phyloP scores from a whole-genome alignment of 1,284 basidiomycete species.

The Heterobasidion annosum region DNA sequence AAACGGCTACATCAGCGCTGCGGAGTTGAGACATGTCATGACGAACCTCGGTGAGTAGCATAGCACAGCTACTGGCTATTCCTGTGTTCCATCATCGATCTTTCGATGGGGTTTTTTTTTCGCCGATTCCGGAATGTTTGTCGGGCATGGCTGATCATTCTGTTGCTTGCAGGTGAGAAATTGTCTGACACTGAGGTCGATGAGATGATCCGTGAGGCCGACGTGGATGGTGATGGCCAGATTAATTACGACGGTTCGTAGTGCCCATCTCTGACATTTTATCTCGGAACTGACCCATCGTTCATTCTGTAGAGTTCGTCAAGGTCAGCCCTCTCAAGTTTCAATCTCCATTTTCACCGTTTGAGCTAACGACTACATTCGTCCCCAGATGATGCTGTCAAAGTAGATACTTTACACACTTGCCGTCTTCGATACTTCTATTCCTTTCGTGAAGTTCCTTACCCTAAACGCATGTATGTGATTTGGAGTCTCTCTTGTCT shows the following conservation, averaged over 20 bases:
- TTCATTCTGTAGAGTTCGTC: constrained; percentile 50
- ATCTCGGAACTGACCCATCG: not conserved
- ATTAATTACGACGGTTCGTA: constrained; percentile 76
- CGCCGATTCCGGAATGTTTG: not conserved
- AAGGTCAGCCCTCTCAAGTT: constrained; percentile 33
- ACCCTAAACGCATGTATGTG: too few species aligned
- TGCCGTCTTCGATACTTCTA: too few species aligned
- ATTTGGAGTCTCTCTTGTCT: too few species aligned
- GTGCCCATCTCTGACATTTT: not conserved
- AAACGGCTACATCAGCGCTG: constrained; percentile 74
- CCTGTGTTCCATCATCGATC: not conserved
- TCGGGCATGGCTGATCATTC: not conserved
- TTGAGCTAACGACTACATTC: constrained; percentile 7
- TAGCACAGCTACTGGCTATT: not conserved
- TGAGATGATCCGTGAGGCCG: constrained; percentile 98
- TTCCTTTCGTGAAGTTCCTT: too few species aligned
- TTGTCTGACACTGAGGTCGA: constrained; percentile 90
- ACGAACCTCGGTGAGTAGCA: constrained; percentile 72
- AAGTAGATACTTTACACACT: constrained; percentile 25
- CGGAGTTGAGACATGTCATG: constrained; percentile 89
- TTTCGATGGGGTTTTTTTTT: not conserved
- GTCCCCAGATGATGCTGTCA: constrained; percentile 46
- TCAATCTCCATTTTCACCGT: not conserved
- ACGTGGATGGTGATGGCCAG: constrained; percentile 90
- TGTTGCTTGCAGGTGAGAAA: constrained; percentile 64